phyloP scores from a whole-genome alignment of 2,329 filamentous ascomycete species.

The Graphium sp. region DNA sequence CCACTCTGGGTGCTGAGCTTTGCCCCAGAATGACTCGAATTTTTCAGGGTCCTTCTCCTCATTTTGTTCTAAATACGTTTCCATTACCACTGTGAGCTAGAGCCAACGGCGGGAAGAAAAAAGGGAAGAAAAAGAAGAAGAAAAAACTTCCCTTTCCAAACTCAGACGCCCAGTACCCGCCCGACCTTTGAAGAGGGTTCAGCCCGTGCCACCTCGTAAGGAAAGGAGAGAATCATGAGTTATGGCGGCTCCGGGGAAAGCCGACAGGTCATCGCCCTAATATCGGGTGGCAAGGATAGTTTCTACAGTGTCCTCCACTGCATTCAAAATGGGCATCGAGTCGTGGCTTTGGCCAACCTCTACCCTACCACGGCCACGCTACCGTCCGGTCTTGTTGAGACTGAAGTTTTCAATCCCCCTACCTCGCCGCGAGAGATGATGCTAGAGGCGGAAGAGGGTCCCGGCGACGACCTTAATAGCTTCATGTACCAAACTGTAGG shows the following conservation, averaged over 20 bases:
- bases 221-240: background rate
- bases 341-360: conserved; percentile 82
- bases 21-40: too few relatives aligned
- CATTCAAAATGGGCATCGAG: conserved; percentile 63
- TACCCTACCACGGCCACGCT: conserved; percentile 31
- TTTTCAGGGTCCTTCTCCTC: too few relatives aligned
- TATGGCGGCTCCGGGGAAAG: conserved; percentile 15
- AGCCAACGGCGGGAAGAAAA: background rate
- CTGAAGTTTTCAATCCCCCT: conserved; percentile 5
- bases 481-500: conserved; percentile 99
- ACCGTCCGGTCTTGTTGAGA: conserved; percentile 3
- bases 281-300: conserved; percentile 95
- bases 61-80: too few relatives aligned
- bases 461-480: conserved; percentile 56
- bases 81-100: too few relatives aligned
- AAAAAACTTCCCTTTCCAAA: too few relatives aligned
- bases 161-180: too few relatives aligned
- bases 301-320: conserved; percentile 89
- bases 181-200: too few relatives aligned
- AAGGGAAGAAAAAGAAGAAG: background rate
- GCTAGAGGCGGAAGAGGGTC: conserved; percentile 2
- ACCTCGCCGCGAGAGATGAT: conserved; percentile 4
- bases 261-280: conserved; percentile 72
- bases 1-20: too few relatives aligned
- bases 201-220: too few relatives aligned